These are phyloP conservation scores for Pigoraptor vietnamica DNA, from an alignment of 78 protist genomes.

Conservation along the genomic window DNA sequence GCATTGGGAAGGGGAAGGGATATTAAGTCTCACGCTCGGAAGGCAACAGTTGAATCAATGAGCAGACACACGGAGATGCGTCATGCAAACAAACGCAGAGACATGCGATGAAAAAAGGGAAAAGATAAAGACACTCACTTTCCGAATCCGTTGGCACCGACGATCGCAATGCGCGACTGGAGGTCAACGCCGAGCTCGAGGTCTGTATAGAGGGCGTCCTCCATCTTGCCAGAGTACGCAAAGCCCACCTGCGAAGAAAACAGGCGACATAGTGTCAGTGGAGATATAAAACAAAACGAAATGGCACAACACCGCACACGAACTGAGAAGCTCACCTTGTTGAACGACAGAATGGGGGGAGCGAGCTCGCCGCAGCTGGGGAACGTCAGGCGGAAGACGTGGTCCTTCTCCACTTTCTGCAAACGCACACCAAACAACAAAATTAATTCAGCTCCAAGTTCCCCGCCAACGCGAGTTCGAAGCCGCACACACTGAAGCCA, in stretches of 20 bases:
- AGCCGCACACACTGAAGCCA: too few species aligned
- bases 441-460: too few species aligned
- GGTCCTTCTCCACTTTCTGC: conserved; percentile 7
- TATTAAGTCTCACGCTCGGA: too few species aligned
- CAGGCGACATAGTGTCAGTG: not conserved
- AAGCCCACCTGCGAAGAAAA: not conserved
- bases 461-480: too few species aligned
- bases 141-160: conserved; percentile 95
- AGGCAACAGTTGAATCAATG: too few species aligned
- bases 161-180: conserved; percentile 81
- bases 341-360: not conserved
- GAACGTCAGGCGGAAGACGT: not conserved
- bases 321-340: not conserved
- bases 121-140: conserved; percentile 5
- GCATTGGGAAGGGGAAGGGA: not conserved
- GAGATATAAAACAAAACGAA: not conserved
- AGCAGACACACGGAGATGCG: not conserved
- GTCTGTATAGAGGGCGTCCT: not conserved
- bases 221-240: not conserved
- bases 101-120: too few species aligned
- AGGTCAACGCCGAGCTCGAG: conserved; percentile 73
- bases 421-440: not conserved
- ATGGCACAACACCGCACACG: too few species aligned
- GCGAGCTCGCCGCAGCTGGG: not conserved
- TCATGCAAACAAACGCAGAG: not conserved